These are phyloP conservation scores for Colletotrichum ledebouriae DNA, from an alignment of 2,329 filamentous ascomycete genomes.

Conservation along the genomic window DNA sequence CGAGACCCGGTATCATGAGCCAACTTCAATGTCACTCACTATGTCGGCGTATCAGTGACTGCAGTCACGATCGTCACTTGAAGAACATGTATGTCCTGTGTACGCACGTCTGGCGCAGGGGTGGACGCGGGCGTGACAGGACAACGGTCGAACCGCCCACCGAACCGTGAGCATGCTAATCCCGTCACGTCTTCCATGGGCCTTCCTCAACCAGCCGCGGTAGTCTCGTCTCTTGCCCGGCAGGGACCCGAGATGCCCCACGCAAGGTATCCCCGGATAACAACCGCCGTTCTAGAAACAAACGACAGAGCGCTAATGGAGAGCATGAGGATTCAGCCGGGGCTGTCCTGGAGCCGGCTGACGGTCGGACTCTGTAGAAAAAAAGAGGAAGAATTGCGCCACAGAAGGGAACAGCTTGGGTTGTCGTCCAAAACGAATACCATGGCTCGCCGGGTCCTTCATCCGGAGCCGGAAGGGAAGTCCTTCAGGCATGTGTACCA, in stretches of 20 bases:
- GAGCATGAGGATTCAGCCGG: conserved; percentile 13
- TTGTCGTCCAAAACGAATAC: conserved; percentile 7
- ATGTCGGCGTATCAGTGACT: background rate
- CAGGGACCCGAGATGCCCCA: conserved; percentile 35
- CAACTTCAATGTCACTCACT: background rate
- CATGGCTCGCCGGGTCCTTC: conserved; percentile 22
- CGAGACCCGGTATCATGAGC: conserved; percentile 2
- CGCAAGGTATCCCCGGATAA: conserved; percentile 36
- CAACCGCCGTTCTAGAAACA: conserved; percentile 35
- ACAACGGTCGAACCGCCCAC: conserved; percentile 15
- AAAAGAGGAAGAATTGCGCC: background rate
- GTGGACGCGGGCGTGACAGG: conserved; percentile 32
- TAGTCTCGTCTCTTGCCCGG: conserved; percentile 32
- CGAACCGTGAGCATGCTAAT: background rate
- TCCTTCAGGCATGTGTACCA: background rate
- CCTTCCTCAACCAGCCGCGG: conserved; percentile 17
- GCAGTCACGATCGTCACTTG: conserved; percentile 25
- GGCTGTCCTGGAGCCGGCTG: conserved; percentile 27
- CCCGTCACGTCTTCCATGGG: background rate
- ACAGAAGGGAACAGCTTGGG: background rate
- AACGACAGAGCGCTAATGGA: conserved; percentile 14
- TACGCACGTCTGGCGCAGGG: conserved; percentile 23
- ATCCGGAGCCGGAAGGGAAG: conserved; percentile 32
- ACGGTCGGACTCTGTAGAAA: conserved; percentile 7
- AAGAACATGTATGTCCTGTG: conserved; percentile 34